These are phyloP conservation scores for Phytophthora ramorum DNA, from an alignment of 352 stramenopile genomes.

Conservation along the genomic window DNA sequence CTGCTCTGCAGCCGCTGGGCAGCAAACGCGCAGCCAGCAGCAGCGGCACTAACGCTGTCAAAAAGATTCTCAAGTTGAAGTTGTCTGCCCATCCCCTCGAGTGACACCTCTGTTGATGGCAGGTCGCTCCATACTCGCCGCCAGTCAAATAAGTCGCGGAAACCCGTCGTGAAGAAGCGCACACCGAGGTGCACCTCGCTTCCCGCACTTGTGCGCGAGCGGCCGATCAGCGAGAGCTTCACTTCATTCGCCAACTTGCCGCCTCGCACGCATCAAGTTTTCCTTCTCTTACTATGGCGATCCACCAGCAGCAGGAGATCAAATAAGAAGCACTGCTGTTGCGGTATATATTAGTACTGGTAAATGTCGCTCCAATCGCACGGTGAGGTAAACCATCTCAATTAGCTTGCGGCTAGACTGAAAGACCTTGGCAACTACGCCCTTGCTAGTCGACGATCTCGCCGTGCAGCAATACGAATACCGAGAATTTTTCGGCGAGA, in stretches of 20 bases:
- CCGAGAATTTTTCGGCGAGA: too few species aligned
- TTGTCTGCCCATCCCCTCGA: conserved; percentile 14
- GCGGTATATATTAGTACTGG: too few species aligned
- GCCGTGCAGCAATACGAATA: too few species aligned
- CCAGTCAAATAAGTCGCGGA: conserved; percentile 10
- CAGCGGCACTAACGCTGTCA: neutral
- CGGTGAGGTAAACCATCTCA: too few species aligned
- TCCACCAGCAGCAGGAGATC: conserved; percentile 29
- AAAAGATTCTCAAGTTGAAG: conserved; percentile 21
- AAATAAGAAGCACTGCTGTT: too few species aligned
- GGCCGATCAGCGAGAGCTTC: neutral
- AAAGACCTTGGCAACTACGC: too few species aligned
- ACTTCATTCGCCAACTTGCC: conserved; percentile 36
- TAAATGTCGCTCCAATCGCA: too few species aligned
- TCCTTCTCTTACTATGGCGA: conserved; percentile 21
- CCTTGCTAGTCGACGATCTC: too few species aligned
- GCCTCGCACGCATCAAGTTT: conserved; percentile 14
- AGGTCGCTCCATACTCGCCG: too few species aligned
- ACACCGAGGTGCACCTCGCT: conserved; percentile 14
- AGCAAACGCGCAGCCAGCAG: neutral
- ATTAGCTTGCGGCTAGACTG: too few species aligned
- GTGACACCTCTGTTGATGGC: conserved; percentile 27
- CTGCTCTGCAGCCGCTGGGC: too few species aligned
- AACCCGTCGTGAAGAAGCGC: conserved; percentile 31
- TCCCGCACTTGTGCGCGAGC: conserved; percentile 1